Percentiles rank a stretch among this genome's conserved stretches.
Evolutionary conservation across 2,329 filamentous ascomycete genomes (phyloP).

Genomic region (Neonectria faginata): DNA sequence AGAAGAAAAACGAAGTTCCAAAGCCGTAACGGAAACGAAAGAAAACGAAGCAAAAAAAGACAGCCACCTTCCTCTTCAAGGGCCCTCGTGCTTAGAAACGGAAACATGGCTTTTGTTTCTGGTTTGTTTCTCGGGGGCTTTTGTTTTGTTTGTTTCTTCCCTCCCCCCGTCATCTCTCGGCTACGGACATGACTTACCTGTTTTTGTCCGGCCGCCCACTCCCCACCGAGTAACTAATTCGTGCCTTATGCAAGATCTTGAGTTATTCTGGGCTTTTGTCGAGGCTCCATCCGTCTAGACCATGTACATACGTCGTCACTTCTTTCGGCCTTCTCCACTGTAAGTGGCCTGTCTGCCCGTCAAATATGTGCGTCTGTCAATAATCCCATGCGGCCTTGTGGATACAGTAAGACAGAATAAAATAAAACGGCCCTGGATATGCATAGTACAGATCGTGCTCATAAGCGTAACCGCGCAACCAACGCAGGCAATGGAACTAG

Average conservation of each 20-base stretch:
- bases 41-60: background rate
- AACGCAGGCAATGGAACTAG: slow-evolving; percentile 1
- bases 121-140: slow-evolving; percentile 2
- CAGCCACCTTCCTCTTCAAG: slow-evolving; percentile 4
- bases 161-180: slow-evolving; percentile 2
- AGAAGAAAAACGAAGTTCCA: background rate
- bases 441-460: slow-evolving; percentile 1
- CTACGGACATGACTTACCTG: background rate
- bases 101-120: slow-evolving; percentile 1
- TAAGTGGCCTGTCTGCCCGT: slow-evolving; percentile 17
- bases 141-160: background rate
- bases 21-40: background rate
- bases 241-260: slow-evolving; percentile 9
- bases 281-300: background rate
- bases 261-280: background rate
- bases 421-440: background rate
- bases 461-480: slow-evolving; percentile 24
- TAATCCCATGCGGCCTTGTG: slow-evolving; percentile 24
- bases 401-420: background rate
- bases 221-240: background rate
- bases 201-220: background rate
- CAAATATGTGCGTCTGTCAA: slow-evolving; percentile 9
- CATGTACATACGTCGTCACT: slow-evolving; percentile 3
- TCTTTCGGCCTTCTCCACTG: background rate
- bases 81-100: background rate